These are phyloP conservation scores for Gracilaria caudata DNA, from an alignment of 23 red algal genomes.

Conservation along the genomic window DNA sequence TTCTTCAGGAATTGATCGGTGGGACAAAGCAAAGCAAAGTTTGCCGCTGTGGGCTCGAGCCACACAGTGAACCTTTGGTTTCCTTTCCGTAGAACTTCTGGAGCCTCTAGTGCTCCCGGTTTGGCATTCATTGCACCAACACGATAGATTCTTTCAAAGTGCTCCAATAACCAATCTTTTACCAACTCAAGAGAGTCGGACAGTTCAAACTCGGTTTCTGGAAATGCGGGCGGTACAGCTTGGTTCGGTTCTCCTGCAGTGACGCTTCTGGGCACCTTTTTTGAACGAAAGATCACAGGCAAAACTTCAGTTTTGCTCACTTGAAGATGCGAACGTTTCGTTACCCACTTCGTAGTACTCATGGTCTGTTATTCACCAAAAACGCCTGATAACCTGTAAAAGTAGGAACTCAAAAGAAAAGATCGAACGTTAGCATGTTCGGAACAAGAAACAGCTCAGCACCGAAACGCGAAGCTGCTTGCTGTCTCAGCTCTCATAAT, in stretches of 20 bases:
- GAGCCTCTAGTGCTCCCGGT: constrained; percentile 47
- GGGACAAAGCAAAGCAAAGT: neutral
- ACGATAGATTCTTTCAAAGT: constrained; percentile 48
- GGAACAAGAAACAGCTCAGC: neutral
- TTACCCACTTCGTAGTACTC: constrained; percentile 26
- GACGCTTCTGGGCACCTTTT: neutral
- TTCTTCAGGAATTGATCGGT: neutral
- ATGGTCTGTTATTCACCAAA: neutral
- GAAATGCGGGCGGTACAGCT: constrained; percentile 21
- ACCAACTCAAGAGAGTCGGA: constrained; percentile 9
- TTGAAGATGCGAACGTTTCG: constrained; percentile 46
- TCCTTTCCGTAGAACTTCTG: constrained; percentile 1
- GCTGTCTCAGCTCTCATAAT: constrained; percentile 76
- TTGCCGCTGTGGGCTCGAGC: constrained; percentile 53
- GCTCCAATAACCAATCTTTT: constrained; percentile 23
- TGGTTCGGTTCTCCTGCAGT: neutral
- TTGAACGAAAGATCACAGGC: constrained; percentile 51
- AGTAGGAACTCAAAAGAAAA: neutral
- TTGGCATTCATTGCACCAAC: constrained; percentile 42
- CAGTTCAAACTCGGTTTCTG: constrained; percentile 26
- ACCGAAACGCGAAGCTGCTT: neutral
- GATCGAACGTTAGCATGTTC: neutral
- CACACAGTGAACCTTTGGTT: constrained; percentile 43
- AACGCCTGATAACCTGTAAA: neutral
- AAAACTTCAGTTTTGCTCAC: constrained; percentile 40